Evolutionary conservation across 2,329 filamentous ascomycete genomes (phyloP).

Genomic region (Cladosporium sp.): DNA sequence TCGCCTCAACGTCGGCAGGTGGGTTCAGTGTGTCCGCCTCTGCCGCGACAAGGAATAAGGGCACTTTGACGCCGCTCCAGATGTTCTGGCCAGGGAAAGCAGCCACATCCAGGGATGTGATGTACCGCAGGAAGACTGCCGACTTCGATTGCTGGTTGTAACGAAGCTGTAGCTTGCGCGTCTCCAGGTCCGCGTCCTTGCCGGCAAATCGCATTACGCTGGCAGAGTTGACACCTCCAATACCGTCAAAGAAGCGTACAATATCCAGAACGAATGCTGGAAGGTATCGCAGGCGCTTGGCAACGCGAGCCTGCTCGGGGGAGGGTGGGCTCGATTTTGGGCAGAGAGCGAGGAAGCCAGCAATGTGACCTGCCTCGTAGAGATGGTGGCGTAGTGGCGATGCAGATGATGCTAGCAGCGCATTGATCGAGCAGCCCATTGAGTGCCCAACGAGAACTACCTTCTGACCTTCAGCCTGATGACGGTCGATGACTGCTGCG

Average conservation of each 20-base stretch:
- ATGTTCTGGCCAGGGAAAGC: slow-evolving; percentile 53
- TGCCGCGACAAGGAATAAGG: slow-evolving; percentile 72
- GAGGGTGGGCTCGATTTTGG: slow-evolving; percentile 57
- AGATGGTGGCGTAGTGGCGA: slow-evolving; percentile 49
- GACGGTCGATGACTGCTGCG: slow-evolving; percentile 64
- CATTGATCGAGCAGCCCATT: slow-evolving; percentile 76
- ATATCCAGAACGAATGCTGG: slow-evolving; percentile 69
- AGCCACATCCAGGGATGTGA: slow-evolving; percentile 60
- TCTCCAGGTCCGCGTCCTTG: slow-evolving; percentile 56
- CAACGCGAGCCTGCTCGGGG: neutral
- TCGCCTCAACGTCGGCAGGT: slow-evolving; percentile 63
- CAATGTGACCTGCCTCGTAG: slow-evolving; percentile 51
- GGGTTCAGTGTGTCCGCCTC: slow-evolving; percentile 71
- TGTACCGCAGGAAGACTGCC: slow-evolving; percentile 76
- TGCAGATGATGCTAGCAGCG: slow-evolving; percentile 59
- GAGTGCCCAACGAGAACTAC: slow-evolving; percentile 83
- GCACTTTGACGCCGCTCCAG: slow-evolving; percentile 68
- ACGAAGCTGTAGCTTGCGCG: slow-evolving; percentile 60
- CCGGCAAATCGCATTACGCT: slow-evolving; percentile 78
- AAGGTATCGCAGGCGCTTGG: slow-evolving; percentile 39
- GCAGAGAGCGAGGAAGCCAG: slow-evolving; percentile 74
- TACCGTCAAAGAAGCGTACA: slow-evolving; percentile 69
- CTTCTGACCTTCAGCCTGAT: slow-evolving; percentile 64
- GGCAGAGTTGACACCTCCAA: slow-evolving; percentile 68
- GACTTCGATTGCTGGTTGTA: slow-evolving; percentile 82